Percentiles rank a stretch among this genome's conserved stretches.
These are phyloP conservation scores for Teratosphaeria epicoccoides DNA, from an alignment of 2,329 filamentous ascomycete genomes.

Conservation along the genomic window DNA sequence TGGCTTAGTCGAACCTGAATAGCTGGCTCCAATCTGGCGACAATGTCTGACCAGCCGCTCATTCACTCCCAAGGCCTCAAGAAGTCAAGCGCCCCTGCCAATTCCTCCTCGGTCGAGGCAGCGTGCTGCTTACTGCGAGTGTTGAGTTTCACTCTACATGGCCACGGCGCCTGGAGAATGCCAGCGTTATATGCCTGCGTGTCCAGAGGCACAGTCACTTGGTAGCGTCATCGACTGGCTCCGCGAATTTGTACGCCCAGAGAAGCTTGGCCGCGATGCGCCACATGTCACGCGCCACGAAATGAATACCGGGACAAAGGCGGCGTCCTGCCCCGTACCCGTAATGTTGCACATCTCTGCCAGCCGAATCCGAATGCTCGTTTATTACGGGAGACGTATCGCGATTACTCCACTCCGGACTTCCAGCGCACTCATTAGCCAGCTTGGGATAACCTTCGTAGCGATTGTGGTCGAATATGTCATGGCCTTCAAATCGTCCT, in stretches of 20 bases:
- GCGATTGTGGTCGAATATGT: conserved; percentile 28
- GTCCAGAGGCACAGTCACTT: background rate
- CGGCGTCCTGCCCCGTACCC: conserved; percentile 40
- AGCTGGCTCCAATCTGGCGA: background rate
- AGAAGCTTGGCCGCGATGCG: conserved; percentile 29
- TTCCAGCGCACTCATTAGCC: conserved; percentile 19
- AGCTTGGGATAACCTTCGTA: conserved; percentile 23
- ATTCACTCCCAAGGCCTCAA: background rate
- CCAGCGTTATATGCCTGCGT: background rate
- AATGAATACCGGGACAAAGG: conserved; percentile 42
- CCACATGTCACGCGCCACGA: conserved; percentile 40
- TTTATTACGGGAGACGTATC: background rate
- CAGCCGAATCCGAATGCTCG: background rate
- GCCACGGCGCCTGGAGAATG: background rate
- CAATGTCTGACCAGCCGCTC: background rate
- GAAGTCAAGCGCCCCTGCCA: background rate
- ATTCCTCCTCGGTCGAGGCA: background rate
- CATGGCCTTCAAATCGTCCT: conserved; percentile 13
- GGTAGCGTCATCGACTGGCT: background rate
- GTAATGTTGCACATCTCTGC: conserved; percentile 29
- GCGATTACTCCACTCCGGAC: background rate
- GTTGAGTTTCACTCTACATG: background rate
- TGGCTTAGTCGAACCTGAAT: no score
- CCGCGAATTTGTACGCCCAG: conserved; percentile 39
- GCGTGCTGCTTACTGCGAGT: background rate